Evolutionary conservation across 352 stramenopile genomes (phyloP), one percentile per base, ranked within the genome.

Genomic region (Phytophthora pinifolia): DNA sequence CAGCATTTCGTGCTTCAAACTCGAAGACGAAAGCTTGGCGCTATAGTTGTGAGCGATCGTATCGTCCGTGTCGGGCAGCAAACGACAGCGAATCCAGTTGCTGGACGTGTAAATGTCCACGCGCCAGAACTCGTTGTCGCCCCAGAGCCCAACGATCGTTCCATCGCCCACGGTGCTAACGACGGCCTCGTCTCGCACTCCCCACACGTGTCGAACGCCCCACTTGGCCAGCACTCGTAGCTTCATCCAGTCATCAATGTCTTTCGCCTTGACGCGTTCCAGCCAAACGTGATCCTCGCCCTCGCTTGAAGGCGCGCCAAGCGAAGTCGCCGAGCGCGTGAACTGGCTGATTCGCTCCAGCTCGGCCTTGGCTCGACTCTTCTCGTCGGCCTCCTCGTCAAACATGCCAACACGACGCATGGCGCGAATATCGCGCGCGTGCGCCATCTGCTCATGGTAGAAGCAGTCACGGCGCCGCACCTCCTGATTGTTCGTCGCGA

Each of bases 241-340:
- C 46, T 87, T 85, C 77, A 91, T 94, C 83, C 83, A 94, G 54
- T 94, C 83, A 49, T 91, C 79, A 54, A 89, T 87, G 27, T 94
- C 83, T 32, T 92, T 92, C 2, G 83, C 81, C 46, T 88, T 87
- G n/a, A 92, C 76, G 30, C 83, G 81, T 46, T 92, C 78, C 2
- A 90, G 67, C 83, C 83, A 94, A 25, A 92, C 74, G 42, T 83
- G 70, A 17, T 81, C 75, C 27, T 74, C 63, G 14, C 62, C 52
- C 42, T 86, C 70, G 13, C 48, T 66, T 32, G 65, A 73, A 14
- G 50, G 13, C 32, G 27, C 36, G 9, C 41, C 37, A 17, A 65
- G 45, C n/a, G 53, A 76, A 43, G 34, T 59, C 17, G 70, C 50
- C 25, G 73, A 76, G 34, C 79, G 70, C 8, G 74, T 87, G 10